phyloP scores from a whole-genome alignment of 2,329 filamentous ascomycete species.

The Clarireedia monteithiana region DNA sequence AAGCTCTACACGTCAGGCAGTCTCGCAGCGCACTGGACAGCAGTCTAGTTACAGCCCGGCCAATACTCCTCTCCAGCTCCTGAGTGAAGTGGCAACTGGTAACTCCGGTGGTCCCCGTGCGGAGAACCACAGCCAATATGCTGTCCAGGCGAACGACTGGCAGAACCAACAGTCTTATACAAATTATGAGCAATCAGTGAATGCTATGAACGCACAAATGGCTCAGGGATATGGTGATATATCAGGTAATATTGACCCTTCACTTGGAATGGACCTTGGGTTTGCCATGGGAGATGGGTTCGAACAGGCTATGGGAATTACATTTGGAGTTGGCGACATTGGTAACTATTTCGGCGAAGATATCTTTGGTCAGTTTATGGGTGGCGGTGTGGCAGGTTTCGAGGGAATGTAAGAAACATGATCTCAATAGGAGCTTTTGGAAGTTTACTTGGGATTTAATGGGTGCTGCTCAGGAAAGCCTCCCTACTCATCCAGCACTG shows the following conservation, averaged over 20 bases:
- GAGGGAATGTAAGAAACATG: conserved; percentile 9
- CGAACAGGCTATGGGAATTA: conserved; percentile 29
- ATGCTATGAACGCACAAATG: conserved; percentile 12
- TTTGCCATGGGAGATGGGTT: conserved; percentile 27
- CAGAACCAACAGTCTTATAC: conserved; percentile 15
- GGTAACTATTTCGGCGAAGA: conserved; percentile 27
- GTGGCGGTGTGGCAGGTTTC: conserved; percentile 16
- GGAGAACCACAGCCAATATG: conserved; percentile 18
- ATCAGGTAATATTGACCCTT: conserved; percentile 24
- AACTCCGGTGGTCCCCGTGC: conserved; percentile 24
- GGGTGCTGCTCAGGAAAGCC: too few relatives aligned
- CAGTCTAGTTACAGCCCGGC: conserved; percentile 24
- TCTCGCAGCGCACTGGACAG: conserved; percentile 13
- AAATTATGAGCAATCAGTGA: conserved; percentile 15
- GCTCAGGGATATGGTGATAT: conserved; percentile 11
- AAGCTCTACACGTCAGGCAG: not conserved
- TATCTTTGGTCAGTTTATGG: conserved; percentile 17
- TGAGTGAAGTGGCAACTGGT: conserved; percentile 35
- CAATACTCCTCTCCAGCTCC: conserved; percentile 32
- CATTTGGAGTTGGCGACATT: conserved; percentile 27
- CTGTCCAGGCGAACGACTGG: conserved; percentile 18
- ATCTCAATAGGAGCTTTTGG: not conserved
- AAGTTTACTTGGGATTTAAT: too few relatives aligned
- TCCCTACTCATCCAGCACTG: too few relatives aligned
- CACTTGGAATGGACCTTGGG: conserved; percentile 23